phyloP scores from a whole-genome alignment of 2,329 filamentous ascomycete species.

The Fusarium bactridioides region DNA sequence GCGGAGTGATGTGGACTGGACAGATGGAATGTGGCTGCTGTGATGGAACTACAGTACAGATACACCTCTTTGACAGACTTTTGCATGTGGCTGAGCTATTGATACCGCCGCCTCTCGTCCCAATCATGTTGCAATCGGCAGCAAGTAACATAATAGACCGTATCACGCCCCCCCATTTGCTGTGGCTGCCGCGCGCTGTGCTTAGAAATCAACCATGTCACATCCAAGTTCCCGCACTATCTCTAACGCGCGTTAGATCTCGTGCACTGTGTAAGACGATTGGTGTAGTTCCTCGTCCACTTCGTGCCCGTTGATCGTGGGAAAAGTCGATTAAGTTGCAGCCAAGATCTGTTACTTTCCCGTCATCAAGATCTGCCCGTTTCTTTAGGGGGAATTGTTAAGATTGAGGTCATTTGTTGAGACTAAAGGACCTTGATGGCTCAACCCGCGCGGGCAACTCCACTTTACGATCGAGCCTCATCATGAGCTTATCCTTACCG shows the following conservation, averaged over 20 bases:
- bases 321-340: background rate
- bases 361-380: background rate
- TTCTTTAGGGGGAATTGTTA: background rate
- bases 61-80: background rate
- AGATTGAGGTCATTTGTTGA: background rate
- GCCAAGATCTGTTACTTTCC: background rate
- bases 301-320: background rate
- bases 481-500: background rate
- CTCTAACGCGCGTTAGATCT: constrained; percentile 4
- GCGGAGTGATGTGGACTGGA: background rate
- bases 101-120: background rate
- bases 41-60: background rate
- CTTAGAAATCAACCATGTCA: background rate
- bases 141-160: background rate
- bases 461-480: background rate
- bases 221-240: background rate
- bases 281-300: background rate
- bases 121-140: background rate
- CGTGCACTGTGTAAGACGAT: background rate
- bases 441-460: background rate
- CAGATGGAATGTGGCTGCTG: background rate
- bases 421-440: background rate
- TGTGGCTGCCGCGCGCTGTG: background rate
- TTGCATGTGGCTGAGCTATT: background rate
- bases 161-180: background rate